Evolutionary conservation across 2,329 filamentous ascomycete genomes (phyloP), one percentile per base, ranked within the genome.

Genomic region (Verticillium tricorpus): DNA sequence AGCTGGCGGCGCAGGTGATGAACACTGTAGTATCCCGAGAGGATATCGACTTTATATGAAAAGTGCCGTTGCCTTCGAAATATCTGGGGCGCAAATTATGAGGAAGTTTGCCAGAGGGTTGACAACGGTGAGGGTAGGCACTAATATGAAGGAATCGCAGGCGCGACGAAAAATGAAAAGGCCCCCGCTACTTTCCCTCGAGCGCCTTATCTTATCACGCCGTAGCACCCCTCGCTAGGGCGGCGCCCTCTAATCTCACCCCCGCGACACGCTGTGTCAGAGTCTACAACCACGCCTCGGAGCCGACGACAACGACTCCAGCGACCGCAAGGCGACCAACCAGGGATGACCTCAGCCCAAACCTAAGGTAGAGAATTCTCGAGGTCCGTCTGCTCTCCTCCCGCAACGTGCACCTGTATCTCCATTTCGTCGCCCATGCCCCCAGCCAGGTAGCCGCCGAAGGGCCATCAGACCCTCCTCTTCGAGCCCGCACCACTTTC

Each of bases 11-110:
- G 45, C 28, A 57, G n/a, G 52, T 54, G 35, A 9, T 58, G 56
- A 50, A 12, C n/a, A 14, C n/a, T n/a, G 7, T 3, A 4, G 19
- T 22, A 5, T 50, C 2, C n/a, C 2, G n/a, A 22, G 1, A 15
- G 17, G 17, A 40, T 15, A 7, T n/a, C 17, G 15, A n/a, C 12
- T 2, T 15, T 12, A 45, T n/a, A 14, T 37, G 22, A 5, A 4
- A 37, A 28, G 34, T n/a, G 54, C 56, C 54, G 59, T 52, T 55
- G 57, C 34, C 61, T 52, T 64, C 14, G 57, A n/a, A 50, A 6
- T n/a, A 11, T 25, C 2, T 3, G 39, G 39, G 45, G 9, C 45
- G 45, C 22, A 22, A 22, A 22, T n/a, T 25, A 14, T 22, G 45
- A 22, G n/a, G 9, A n/a, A n/a, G 22, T 7, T 22, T 19, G 19